These are phyloP conservation scores for Beverwykella pulmonaria DNA, from an alignment of 495 filamentous ascomycete genomes.

Conservation along the genomic window DNA sequence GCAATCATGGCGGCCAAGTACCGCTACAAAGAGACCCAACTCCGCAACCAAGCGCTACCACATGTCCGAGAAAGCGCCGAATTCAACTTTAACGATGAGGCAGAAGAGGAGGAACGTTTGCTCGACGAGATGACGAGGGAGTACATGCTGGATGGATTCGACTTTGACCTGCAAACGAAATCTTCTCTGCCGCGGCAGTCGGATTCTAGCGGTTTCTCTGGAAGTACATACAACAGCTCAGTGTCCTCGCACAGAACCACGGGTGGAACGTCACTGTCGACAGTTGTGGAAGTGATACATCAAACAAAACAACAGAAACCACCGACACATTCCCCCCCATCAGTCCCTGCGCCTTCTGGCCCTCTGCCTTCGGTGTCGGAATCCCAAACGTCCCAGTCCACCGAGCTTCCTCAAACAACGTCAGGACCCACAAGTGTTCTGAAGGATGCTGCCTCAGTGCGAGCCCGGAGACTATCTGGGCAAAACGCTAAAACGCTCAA, in stretches of 20 bases:
- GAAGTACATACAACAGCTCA: constrained; percentile 86
- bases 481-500: constrained; percentile 78
- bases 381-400: constrained; percentile 6
- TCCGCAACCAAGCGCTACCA: constrained; percentile 43
- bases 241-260: constrained; percentile 76
- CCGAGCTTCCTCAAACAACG: constrained; percentile 32
- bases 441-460: constrained; percentile 60
- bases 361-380: constrained; percentile 35
- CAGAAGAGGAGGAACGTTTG: constrained; percentile 88
- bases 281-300: constrained; percentile 67
- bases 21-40: constrained; percentile 53
- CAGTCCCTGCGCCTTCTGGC: constrained; percentile 51
- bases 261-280: constrained; percentile 70
- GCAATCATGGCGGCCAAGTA: constrained; percentile 57
- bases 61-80: constrained; percentile 47
- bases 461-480: constrained; percentile 79
- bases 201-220: constrained; percentile 81
- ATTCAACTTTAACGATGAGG: constrained; percentile 65
- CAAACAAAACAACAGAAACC: constrained; percentile 41
- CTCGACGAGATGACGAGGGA: constrained; percentile 91
- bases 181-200: constrained; percentile 84
- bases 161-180: constrained; percentile 73
- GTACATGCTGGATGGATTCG: constrained; percentile 84
- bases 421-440: constrained; percentile 38
- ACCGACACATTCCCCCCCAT: constrained; percentile 45